These are phyloP conservation scores for Lumnitzera littorea DNA, from an alignment of 345 rosid genomes.

Conservation along the genomic window DNA sequence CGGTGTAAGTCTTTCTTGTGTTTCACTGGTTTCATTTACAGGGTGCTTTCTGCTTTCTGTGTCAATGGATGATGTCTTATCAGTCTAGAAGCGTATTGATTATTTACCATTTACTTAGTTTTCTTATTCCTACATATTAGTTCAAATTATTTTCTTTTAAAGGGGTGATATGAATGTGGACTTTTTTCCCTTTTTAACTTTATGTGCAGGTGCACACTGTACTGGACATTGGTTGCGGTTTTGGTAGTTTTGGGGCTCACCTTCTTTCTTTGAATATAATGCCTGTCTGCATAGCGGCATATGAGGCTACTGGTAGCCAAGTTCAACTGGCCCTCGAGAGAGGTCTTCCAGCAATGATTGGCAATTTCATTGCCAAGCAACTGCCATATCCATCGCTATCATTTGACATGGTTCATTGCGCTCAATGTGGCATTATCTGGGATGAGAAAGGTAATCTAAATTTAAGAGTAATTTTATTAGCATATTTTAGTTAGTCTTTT, in stretches of 20 bases:
- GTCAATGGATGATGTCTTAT: too few relatives aligned
- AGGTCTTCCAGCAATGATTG: constrained; percentile 98
- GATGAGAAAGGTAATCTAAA: constrained; percentile 64
- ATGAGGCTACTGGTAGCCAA: constrained; percentile 96
- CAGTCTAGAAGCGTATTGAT: too few relatives aligned
- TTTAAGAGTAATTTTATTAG: neutral
- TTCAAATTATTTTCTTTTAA: too few relatives aligned
- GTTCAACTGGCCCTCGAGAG: constrained; percentile 95
- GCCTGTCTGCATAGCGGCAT: constrained; percentile 82
- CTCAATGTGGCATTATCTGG: constrained; percentile 88
- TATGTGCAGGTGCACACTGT: constrained; percentile 57
- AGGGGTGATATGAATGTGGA: too few relatives aligned
- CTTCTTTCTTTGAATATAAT: constrained; percentile 69
- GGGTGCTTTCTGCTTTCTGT: neutral
- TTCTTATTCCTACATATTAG: too few relatives aligned
- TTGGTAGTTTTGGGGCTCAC: constrained; percentile 98
- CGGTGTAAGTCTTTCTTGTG: constrained; percentile 56
- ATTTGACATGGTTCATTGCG: constrained; percentile 95
- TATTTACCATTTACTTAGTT: neutral
- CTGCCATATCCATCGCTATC: constrained; percentile 90
- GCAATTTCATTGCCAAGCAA: constrained; percentile 69
- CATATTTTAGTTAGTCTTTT: neutral
- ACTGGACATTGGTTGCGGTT: constrained; percentile 94
- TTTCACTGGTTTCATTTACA: neutral
- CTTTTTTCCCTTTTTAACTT: neutral